These are phyloP conservation scores for Cubamyces lactineus DNA, from an alignment of 768 basidiomycete species.

Conservation along the genomic window DNA sequence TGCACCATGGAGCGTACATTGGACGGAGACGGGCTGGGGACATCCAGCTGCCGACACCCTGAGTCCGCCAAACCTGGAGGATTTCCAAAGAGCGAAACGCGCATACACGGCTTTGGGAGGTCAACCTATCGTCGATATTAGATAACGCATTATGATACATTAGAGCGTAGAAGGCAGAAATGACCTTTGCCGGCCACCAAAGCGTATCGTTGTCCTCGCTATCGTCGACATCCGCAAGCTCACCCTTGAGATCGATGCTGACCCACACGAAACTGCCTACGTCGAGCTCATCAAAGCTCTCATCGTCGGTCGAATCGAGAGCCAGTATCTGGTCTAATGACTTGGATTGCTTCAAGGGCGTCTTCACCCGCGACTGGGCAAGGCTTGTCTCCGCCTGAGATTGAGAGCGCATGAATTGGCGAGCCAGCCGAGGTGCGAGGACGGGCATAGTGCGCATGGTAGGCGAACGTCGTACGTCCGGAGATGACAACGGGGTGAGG, in stretches of 20 bases:
- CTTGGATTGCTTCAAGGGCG: conserved; percentile 1
- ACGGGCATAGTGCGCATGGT: conserved; percentile 3
- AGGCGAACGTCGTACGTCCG: not conserved
- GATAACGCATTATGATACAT: not conserved
- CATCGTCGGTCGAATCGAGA: conserved; percentile 18
- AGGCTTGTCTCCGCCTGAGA: not conserved
- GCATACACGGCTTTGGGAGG: conserved; percentile 19
- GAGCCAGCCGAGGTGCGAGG: conserved; percentile 16
- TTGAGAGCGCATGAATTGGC: conserved; percentile 21
- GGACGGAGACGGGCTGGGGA: conserved; percentile 41
- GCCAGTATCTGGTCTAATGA: conserved; percentile 16
- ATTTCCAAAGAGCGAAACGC: conserved; percentile 37
- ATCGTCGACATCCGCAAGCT: conserved; percentile 10
- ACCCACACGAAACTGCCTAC: conserved; percentile 32
- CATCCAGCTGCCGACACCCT: conserved; percentile 7
- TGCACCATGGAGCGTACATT: conserved; percentile 47
- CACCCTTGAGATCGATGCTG: conserved; percentile 26
- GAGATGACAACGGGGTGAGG: conserved; percentile 21
- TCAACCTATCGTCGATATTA: not conserved
- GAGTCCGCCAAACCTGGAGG: conserved; percentile 18
- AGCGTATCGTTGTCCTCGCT: conserved; percentile 34
- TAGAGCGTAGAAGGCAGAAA: conserved; percentile 22
- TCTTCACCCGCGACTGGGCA: not conserved
- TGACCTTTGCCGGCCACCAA: conserved; percentile 79
- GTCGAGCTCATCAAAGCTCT: conserved; percentile 10